Conservation (phyloP, 345 rosid species). For the sweet orange (Citrus sinensis) region DNA sequence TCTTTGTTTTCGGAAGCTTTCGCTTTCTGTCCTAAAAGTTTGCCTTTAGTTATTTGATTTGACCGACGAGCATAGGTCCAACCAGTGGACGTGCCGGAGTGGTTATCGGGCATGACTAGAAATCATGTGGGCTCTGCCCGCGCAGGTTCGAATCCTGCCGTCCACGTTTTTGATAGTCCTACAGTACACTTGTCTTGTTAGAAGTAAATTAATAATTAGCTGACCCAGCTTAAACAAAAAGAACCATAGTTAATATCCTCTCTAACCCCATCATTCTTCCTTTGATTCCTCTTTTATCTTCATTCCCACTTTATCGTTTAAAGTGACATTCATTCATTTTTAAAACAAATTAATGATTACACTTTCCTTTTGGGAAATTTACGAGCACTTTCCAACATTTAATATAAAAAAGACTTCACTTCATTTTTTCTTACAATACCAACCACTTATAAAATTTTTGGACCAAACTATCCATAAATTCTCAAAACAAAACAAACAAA, state of each 20-base stretch:
- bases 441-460: no score
- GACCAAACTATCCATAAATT: no score
- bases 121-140: constrained; percentile 95
- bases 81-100: constrained; percentile 82
- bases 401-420: no score
- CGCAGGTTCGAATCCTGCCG: constrained; percentile 92
- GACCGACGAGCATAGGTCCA: rapidly evolving
- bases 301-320: background rate
- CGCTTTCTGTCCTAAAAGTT: background rate
- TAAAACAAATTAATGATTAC: background rate
- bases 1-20: background rate
- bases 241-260: background rate
- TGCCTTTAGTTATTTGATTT: background rate
- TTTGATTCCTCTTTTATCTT: background rate
- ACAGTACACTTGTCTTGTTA: background rate
- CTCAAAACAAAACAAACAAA: no score
- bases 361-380: no score
- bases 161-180: constrained; percentile 25
- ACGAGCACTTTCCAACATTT: no score
- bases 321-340: background rate
- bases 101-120: constrained; percentile 99
- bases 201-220: background rate
- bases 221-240: background rate
- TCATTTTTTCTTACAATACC: no score
- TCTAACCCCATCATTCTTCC: background rate